Evolutionary conservation across 192 early-diverging fungal genomes (phyloP).

Genomic region (Linnemannia elongata): DNA sequence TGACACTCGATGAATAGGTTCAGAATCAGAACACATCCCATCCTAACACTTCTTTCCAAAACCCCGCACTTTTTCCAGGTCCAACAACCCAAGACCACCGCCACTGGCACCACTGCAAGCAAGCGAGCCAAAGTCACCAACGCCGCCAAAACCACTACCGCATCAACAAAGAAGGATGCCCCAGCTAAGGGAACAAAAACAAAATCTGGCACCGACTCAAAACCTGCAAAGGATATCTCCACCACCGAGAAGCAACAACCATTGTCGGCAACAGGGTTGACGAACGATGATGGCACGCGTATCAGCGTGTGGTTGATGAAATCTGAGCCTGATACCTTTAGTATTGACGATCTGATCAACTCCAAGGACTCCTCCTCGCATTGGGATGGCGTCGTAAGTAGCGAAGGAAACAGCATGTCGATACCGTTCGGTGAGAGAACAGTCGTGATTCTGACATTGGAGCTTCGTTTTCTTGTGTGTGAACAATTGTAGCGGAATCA

Average conservation of each 20-base stretch:
- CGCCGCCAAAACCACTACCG: neutral
- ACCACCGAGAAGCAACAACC: neutral
- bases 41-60: neutral
- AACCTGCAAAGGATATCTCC: neutral
- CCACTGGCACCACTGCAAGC: neutral
- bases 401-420: too few species aligned
- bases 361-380: slow-evolving; percentile 58
- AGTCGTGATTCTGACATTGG: too few species aligned
- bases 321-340: slow-evolving; percentile 77
- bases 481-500: slow-evolving; percentile 69
- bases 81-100: neutral
- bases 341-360: slow-evolving; percentile 76
- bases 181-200: neutral
- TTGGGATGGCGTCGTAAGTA: slow-evolving; percentile 83
- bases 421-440: too few species aligned
- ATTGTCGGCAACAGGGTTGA: neutral
- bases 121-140: slow-evolving; percentile 12
- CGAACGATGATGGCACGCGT: slow-evolving; percentile 8
- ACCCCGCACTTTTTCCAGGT: neutral
- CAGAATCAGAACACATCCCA: neutral
- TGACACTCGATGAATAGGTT: neutral
- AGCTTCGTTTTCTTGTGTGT: neutral
- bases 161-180: neutral
- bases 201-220: neutral
- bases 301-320: slow-evolving; percentile 85